A percentile compares a stretch with the other conserved stretches of the same genome.
Evolutionary conservation across 805 yeast species (phyloP).

Genomic region (Vanderwaltozyma tropicalis): DNA sequence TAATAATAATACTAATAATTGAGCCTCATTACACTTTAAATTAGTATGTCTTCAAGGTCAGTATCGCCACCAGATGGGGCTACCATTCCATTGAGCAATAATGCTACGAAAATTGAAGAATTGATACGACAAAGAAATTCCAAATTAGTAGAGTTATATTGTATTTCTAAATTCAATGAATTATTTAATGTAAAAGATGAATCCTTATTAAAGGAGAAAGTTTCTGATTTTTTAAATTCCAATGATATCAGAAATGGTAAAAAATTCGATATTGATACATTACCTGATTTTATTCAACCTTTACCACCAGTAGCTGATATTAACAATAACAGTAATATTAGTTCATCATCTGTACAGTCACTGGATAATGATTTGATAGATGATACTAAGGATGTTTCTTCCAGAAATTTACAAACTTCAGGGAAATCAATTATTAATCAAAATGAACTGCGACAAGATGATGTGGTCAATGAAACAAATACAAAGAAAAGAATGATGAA

Average conservation of each 20-base stretch:
- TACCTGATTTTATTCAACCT: constrained; percentile 12
- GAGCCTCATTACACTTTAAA: not conserved
- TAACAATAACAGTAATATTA: not conserved
- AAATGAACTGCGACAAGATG: not conserved
- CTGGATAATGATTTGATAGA: not conserved
- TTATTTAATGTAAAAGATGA: constrained; percentile 33
- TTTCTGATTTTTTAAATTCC: constrained; percentile 38
- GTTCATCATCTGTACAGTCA: not conserved
- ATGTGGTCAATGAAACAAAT: not conserved
- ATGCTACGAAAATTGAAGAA: not conserved
- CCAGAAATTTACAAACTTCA: not conserved
- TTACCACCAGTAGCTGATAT: not conserved
- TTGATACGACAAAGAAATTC: not conserved
- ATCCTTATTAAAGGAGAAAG: constrained; percentile 30
- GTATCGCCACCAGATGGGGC: constrained; percentile 9
- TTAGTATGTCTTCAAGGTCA: constrained; percentile 8
- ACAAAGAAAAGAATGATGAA: not conserved
- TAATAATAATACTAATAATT: no score
- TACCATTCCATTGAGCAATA: constrained; percentile 2
- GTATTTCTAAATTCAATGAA: constrained; percentile 44
- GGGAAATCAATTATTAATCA: not conserved
- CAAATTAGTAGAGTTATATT: constrained; percentile 34
- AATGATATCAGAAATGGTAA: constrained; percentile 43
- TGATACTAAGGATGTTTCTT: not conserved
- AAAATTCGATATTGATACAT: constrained; percentile 27